Evolutionary conservation across 2,329 filamentous ascomycete species (phyloP).

Genomic region (Cryphonectria carpinicola): DNA sequence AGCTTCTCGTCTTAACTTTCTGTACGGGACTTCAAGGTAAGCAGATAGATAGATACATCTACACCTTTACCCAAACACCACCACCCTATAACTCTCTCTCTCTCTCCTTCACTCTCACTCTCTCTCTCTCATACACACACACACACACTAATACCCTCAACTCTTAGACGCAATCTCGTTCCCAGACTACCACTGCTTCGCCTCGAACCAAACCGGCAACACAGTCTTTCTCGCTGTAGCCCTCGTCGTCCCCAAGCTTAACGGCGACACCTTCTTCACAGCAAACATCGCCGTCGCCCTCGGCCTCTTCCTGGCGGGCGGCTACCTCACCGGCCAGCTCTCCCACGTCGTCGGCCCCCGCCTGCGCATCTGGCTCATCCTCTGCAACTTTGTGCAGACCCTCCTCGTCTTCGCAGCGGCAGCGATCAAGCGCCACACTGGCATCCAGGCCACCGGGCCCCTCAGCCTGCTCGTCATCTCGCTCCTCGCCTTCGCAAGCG

Average conservation of each 20-base stretch:
- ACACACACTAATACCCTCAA: neutral
- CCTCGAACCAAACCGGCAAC: slow-evolving; percentile 69
- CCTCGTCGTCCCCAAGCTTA: slow-evolving; percentile 51
- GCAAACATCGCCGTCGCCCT: slow-evolving; percentile 60
- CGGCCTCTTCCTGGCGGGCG: slow-evolving; percentile 59
- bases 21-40: slow-evolving; percentile 55
- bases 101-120: too few species aligned
- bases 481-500: slow-evolving; percentile 58
- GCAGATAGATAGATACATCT: slow-evolving; percentile 8
- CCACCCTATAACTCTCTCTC: too few species aligned
- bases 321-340: slow-evolving; percentile 59
- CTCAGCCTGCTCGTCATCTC: slow-evolving; percentile 50
- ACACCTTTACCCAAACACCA: neutral
- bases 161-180: slow-evolving; percentile 59
- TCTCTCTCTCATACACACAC: neutral
- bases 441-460: slow-evolving; percentile 40
- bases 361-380: slow-evolving; percentile 56
- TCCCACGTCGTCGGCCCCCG: slow-evolving; percentile 56
- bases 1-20: slow-evolving; percentile 52
- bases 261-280: slow-evolving; percentile 54
- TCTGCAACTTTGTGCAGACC: slow-evolving; percentile 59
- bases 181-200: slow-evolving; percentile 65
- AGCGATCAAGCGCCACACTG: slow-evolving; percentile 50
- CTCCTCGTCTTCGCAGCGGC: slow-evolving; percentile 57
- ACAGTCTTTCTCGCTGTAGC: slow-evolving; percentile 62